These are phyloP conservation scores for Pichia nanzhaoensis DNA, from an alignment of 805 yeast species.

Conservation along the genomic window DNA sequence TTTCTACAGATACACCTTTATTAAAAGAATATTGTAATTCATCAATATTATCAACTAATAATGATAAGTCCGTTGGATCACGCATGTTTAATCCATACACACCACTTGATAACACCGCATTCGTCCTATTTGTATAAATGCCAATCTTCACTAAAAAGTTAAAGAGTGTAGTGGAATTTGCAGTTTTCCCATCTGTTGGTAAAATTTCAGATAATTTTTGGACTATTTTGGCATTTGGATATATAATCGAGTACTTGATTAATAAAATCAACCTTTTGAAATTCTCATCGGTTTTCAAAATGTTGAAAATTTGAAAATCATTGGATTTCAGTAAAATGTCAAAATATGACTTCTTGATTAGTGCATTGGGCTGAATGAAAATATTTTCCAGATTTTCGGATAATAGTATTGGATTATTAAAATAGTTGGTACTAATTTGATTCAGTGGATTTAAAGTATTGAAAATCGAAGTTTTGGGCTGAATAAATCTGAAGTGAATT, in stretches of 20 bases:
- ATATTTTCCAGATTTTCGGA: constrained; percentile 17
- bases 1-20: background rate
- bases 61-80: constrained; percentile 4
- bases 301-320: constrained; percentile 13
- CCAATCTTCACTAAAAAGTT: constrained; percentile 14
- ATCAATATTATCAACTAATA: background rate
- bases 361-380: constrained; percentile 11
- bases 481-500: constrained; percentile 18
- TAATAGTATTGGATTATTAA: constrained; percentile 20
- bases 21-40: constrained; percentile 9
- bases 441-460: constrained; percentile 19
- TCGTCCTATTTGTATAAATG: constrained; percentile 17
- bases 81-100: constrained; percentile 16
- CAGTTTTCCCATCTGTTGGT: background rate
- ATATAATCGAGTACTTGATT: constrained; percentile 26
- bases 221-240: constrained; percentile 27
- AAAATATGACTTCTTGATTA: constrained; percentile 13
- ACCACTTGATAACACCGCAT: constrained; percentile 25
- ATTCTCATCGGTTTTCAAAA: constrained; percentile 13
- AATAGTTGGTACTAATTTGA: constrained; percentile 16
- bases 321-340: constrained; percentile 16
- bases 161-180: constrained; percentile 14
- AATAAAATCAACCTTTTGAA: constrained; percentile 21
- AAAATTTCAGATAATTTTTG: constrained; percentile 15
- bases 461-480: constrained; percentile 15